Evolutionary conservation across 129 eudicot species (phyloP).

Genomic region (Artemisia tridentata): DNA sequence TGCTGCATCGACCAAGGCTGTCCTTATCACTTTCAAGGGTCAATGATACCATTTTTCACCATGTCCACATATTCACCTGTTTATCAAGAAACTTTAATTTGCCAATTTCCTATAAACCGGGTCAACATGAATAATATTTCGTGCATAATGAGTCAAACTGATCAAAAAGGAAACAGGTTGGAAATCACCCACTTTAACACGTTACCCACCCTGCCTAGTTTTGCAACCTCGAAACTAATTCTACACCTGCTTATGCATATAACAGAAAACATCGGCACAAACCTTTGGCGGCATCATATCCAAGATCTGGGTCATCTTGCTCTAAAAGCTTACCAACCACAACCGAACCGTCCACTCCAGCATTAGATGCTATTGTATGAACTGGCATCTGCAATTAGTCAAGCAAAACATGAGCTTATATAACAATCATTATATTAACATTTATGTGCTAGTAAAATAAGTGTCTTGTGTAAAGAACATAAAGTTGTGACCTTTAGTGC

Average conservation of each 20-base stretch:
- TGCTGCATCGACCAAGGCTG: too few relatives aligned
- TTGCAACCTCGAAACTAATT: not conserved
- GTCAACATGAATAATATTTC: not conserved
- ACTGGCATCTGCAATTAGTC: conserved; percentile 62
- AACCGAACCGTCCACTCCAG: conserved; percentile 86
- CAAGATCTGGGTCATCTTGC: conserved; percentile 74
- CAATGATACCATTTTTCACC: too few relatives aligned
- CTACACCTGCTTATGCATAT: not conserved
- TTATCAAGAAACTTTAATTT: not conserved
- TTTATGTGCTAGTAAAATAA: too few relatives aligned
- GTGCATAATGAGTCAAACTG: too few relatives aligned
- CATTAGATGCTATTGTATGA: conserved; percentile 72
- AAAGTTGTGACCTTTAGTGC: conserved; percentile 58
- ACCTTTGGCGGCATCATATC: conserved; percentile 94
- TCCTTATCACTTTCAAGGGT: too few relatives aligned
- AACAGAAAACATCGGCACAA: not conserved
- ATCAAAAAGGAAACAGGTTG: too few relatives aligned
- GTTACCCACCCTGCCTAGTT: not conserved
- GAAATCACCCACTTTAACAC: not conserved
- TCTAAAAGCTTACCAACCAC: conserved; percentile 87
- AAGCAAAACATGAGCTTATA: too few relatives aligned
- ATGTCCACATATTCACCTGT: too few relatives aligned
- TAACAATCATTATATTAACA: too few relatives aligned
- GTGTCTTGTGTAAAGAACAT: too few relatives aligned
- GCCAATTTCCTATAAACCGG: not conserved